These are phyloP conservation scores for Zymoseptoria pseudotritici DNA, from an alignment of 2,329 filamentous ascomycete genomes.

Conservation along the genomic window DNA sequence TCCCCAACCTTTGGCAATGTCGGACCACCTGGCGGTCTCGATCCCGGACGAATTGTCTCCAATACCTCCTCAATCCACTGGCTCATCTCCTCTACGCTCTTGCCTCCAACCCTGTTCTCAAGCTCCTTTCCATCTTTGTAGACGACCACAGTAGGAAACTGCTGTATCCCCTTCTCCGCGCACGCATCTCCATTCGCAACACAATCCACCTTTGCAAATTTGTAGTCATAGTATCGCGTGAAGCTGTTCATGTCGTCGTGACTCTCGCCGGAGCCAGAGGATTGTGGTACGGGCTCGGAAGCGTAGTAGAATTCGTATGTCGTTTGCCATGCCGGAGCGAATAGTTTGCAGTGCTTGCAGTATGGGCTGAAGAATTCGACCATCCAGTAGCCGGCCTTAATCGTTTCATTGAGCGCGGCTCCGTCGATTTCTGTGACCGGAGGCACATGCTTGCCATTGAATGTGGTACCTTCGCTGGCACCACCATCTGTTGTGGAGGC, in stretches of 20 bases:
- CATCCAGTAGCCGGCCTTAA: slow-evolving; percentile 60
- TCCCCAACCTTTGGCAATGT: slow-evolving; percentile 66
- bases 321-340: slow-evolving; percentile 83
- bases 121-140: slow-evolving; percentile 69
- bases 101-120: slow-evolving; percentile 58
- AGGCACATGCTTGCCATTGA: slow-evolving; percentile 61
- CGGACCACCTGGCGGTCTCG: slow-evolving; percentile 59
- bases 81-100: slow-evolving; percentile 59
- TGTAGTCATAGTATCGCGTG: slow-evolving; percentile 77
- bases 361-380: slow-evolving; percentile 47
- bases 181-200: slow-evolving; percentile 76
- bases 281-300: slow-evolving; percentile 58
- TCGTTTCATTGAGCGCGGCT: slow-evolving; percentile 50
- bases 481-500: slow-evolving; percentile 19
- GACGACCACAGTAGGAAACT: slow-evolving; percentile 70
- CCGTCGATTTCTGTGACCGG: slow-evolving; percentile 55
- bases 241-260: slow-evolving; percentile 58
- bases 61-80: slow-evolving; percentile 67
- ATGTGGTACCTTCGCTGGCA: slow-evolving; percentile 42
- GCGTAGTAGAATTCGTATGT: slow-evolving; percentile 94
- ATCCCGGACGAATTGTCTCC: slow-evolving; percentile 72
- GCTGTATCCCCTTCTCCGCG: slow-evolving; percentile 54
- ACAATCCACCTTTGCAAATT: slow-evolving; percentile 82
- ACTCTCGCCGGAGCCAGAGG: slow-evolving; percentile 36
- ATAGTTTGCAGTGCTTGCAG: slow-evolving; percentile 65